phyloP scores from a whole-genome alignment of 306 rosid species.

The Begonia masoniana region DNA sequence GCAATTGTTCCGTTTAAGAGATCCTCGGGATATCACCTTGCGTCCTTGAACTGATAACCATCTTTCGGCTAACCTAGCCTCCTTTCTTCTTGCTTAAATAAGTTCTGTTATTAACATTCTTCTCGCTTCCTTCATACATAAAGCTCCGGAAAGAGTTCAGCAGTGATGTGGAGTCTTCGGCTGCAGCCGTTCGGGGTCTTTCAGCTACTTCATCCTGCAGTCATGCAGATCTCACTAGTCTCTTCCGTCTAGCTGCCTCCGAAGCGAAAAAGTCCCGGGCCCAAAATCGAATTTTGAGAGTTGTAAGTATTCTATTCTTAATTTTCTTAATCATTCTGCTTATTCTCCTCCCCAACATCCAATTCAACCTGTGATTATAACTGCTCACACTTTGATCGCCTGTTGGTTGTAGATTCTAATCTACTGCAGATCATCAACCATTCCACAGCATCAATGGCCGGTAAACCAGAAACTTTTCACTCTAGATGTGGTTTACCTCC shows the following conservation, averaged over 20 bases:
- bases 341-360: neutral
- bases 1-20: neutral
- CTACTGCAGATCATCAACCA: slow-evolving; percentile 70
- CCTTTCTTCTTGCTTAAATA: neutral
- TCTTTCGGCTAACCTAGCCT: too few species aligned
- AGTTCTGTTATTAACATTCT: neutral
- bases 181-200: slow-evolving; percentile 44
- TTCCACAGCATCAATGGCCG: slow-evolving; percentile 73
- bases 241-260: slow-evolving; percentile 62
- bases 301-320: slow-evolving; percentile 28
- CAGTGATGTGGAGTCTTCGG: slow-evolving; percentile 54
- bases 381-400: slow-evolving; percentile 4
- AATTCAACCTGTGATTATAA: neutral
- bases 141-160: slow-evolving; percentile 76
- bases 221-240: slow-evolving; percentile 71
- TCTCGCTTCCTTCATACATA: neutral
- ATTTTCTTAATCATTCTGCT: neutral
- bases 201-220: slow-evolving; percentile 37
- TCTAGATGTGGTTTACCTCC: slow-evolving; percentile 86
- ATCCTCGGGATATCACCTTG: neutral
- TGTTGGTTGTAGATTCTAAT: slow-evolving; percentile 48
- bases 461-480: slow-evolving; percentile 65
- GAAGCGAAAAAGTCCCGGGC: slow-evolving; percentile 73
- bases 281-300: slow-evolving; percentile 65
- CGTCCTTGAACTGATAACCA: too few species aligned